Percentiles rank a stretch among this genome's conserved stretches.
phyloP scores from a whole-genome alignment of 2,329 filamentous ascomycete species.

The Colletotrichum graminicola region DNA sequence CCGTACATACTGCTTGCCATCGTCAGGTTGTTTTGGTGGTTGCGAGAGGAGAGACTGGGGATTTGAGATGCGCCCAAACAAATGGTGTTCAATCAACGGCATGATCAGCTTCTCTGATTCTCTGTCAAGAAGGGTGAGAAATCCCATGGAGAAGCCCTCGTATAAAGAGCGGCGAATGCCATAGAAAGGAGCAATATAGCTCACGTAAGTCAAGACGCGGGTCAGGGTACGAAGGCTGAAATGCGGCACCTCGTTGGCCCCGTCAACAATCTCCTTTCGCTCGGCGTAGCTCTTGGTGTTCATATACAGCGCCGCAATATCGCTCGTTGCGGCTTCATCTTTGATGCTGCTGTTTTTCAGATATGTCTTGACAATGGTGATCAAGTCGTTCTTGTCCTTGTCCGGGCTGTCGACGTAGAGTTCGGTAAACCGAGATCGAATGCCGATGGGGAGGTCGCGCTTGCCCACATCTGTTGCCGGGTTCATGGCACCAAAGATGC shows the following conservation, averaged over 20 bases:
- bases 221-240: conserved; percentile 97
- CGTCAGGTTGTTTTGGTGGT: conserved; percentile 80
- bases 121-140: conserved; percentile 87
- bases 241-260: conserved; percentile 94
- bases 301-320: conserved; percentile 89
- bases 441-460: conserved; percentile 88
- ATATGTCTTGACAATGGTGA: conserved; percentile 90
- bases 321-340: conserved; percentile 79
- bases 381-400: conserved; percentile 84
- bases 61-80: conserved; percentile 79
- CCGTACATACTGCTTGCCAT: conserved; percentile 82
- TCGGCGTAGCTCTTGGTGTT: conserved; percentile 86
- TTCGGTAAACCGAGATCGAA: conserved; percentile 94
- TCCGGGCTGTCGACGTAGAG: conserved; percentile 95
- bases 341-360: conserved; percentile 78
- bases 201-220: conserved; percentile 88
- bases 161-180: conserved; percentile 87
- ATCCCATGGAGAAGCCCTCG: conserved; percentile 98
- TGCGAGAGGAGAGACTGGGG: conserved; percentile 81
- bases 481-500: conserved; percentile 99
- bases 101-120: conserved; percentile 84
- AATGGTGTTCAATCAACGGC: conserved; percentile 83
- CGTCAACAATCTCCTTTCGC: conserved; percentile 89
- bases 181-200: conserved; percentile 85
- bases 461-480: conserved; percentile 98